phyloP scores from a whole-genome alignment of 768 basidiomycete genomes.

The Hygrocybe coccinea region DNA sequence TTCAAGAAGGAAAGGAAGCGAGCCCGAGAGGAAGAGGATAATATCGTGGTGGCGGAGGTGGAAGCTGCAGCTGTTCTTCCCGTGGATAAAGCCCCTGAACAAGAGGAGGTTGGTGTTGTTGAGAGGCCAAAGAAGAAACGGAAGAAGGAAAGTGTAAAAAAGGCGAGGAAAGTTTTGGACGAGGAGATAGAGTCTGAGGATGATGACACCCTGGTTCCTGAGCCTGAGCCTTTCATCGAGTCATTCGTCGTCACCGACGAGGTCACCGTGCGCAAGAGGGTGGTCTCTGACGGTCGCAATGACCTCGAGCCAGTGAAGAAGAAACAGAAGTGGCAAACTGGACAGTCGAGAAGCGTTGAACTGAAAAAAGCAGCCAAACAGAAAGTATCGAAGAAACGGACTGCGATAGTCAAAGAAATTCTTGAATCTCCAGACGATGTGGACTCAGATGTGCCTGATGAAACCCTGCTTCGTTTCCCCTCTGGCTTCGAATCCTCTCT shows the following conservation, averaged over 20 bases:
- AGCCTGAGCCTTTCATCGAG: slow-evolving; percentile 20
- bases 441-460: slow-evolving; percentile 45
- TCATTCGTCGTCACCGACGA: slow-evolving; percentile 25
- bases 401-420: slow-evolving; percentile 37
- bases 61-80: slow-evolving; percentile 36
- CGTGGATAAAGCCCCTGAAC: slow-evolving; percentile 28
- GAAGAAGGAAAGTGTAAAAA: slow-evolving; percentile 43
- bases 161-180: slow-evolving; percentile 35
- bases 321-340: slow-evolving; percentile 31
- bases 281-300: slow-evolving; percentile 38
- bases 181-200: slow-evolving; percentile 59
- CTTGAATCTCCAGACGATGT: slow-evolving; percentile 44
- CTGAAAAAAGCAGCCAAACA: slow-evolving; percentile 36
- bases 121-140: slow-evolving; percentile 56
- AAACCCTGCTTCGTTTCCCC: slow-evolving; percentile 48
- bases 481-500: slow-evolving; percentile 42
- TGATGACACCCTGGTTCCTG: slow-evolving; percentile 30
- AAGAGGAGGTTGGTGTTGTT: slow-evolving; percentile 30
- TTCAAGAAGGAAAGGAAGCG: slow-evolving; percentile 45
- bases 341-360: slow-evolving; percentile 24
- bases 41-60: slow-evolving; percentile 25
- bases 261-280: slow-evolving; percentile 40
- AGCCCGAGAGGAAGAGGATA: slow-evolving; percentile 38
- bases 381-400: slow-evolving; percentile 40
- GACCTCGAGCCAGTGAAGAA: slow-evolving; percentile 44